Evolutionary conservation across 2,329 filamentous ascomycete species (phyloP).

Genomic region (Colletotrichum paranaense): DNA sequence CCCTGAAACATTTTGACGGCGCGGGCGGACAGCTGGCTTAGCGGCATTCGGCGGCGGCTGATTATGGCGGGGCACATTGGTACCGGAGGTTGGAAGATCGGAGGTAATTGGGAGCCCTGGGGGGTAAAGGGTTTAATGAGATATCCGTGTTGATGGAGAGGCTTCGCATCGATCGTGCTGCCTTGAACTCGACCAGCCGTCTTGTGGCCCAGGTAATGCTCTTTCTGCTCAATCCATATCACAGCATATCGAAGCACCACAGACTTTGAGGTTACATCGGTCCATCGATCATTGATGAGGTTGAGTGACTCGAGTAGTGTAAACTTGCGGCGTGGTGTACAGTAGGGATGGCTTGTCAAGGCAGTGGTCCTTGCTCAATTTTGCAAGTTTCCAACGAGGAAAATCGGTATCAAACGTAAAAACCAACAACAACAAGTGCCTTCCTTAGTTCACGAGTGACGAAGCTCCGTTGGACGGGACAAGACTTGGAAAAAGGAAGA

Average conservation of each 20-base stretch:
- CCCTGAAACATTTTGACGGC: neutral
- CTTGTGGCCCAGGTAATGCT: neutral
- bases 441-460: neutral
- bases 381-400: neutral
- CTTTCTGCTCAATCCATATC: neutral
- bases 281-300: neutral
- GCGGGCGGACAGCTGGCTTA: neutral
- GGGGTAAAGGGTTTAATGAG: slow-evolving; percentile 22
- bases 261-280: neutral
- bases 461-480: neutral
- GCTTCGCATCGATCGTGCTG: neutral
- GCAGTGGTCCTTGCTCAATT: neutral
- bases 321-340: neutral
- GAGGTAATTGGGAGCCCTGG: neutral
- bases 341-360: neutral
- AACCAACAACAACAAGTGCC: neutral
- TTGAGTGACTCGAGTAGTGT: neutral
- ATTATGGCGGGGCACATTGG: slow-evolving; percentile 18
- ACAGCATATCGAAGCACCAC: neutral
- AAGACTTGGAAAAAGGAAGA: neutral
- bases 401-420: neutral
- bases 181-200: too few species aligned
- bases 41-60: neutral
- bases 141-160: neutral
- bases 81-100: slow-evolving; percentile 6